phyloP scores from a whole-genome alignment of 164 flowering plant species.

The Macadamia tetraphylla region DNA sequence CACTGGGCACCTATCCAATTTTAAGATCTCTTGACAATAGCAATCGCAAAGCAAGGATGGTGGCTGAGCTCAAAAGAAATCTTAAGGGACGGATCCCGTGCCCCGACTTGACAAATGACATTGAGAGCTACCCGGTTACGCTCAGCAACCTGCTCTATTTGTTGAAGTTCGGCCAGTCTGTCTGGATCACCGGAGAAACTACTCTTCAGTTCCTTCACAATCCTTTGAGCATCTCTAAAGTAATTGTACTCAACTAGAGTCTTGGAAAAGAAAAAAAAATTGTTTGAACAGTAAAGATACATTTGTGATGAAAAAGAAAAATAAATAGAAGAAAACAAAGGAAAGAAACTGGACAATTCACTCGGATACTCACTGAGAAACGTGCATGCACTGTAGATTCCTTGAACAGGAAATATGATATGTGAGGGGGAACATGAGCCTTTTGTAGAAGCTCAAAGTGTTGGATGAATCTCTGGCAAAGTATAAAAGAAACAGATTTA shows the following conservation, averaged over 20 bases:
- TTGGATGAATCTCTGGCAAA: conserved; percentile 72
- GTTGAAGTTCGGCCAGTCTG: conserved; percentile 64
- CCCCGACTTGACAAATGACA: conserved; percentile 55
- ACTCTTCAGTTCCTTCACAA: conserved; percentile 71
- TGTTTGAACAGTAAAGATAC: background rate
- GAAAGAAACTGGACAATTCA: background rate
- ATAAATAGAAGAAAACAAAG: background rate
- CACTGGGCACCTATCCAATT: background rate
- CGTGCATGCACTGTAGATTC: conserved; percentile 54
- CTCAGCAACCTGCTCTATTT: conserved; percentile 88
- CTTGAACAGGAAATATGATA: conserved; percentile 52
- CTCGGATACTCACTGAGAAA: conserved; percentile 52
- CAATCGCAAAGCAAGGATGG: conserved; percentile 79
- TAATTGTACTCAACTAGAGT: conserved; percentile 53
- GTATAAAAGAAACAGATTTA: no score
- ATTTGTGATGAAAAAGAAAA: background rate
- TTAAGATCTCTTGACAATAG: conserved; percentile 80
- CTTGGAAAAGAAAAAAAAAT: conserved; percentile 21
- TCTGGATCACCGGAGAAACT: conserved; percentile 67
- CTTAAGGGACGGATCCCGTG: conserved; percentile 65
- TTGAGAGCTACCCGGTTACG: conserved; percentile 77
- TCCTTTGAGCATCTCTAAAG: conserved; percentile 80
- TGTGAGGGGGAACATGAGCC: conserved; percentile 72
- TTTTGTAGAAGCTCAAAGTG: conserved; percentile 92
- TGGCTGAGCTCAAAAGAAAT: conserved; percentile 75